Evolutionary conservation across 176 grass and related monocot genomes (phyloP), one percentile per base, ranked within the genome.

Genomic region (Phragmites australis): DNA sequence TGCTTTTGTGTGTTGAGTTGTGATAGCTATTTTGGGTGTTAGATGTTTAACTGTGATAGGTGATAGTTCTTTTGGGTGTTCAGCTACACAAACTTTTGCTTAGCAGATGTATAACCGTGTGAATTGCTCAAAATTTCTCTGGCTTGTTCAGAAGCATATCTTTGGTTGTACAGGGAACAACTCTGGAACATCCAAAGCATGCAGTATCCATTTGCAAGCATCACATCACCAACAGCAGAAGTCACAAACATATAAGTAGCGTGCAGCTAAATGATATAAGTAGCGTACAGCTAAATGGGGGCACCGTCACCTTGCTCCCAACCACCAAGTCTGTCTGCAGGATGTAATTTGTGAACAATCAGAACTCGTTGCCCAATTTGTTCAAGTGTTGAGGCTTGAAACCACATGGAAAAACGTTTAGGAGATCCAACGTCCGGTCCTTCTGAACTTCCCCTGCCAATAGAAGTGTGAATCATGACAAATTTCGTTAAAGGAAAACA

Each of bases 291-390:
- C 56, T 80, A 77, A 29, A 54, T 27, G 15, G n/a, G 1, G 10
- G 27, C n/a, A 19, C 17, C 26, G 11, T 44, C 40, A 56, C 47
- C 65, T 87, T 23, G 53, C 6, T 97, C 89, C 94, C 91, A 97
- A 21, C 84, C 85, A 27, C 91, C 89, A 22, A 97, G 85, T 65
- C 87, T 91, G 30, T 70, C 82, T 23, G 32, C 60, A 4, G 89
- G 87, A 57, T 92, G 9, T 97, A 97, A 15, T 88, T 97, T 6
- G 89, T 94, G 60, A 88, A 97, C 47, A 94, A 39, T 19, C 77
- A 59, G 79, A 97, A 94, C 65, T 88, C 87, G 40, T 94, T 97
- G 44, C 94, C 94, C 18, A 97, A 76, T 43, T 97, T 94, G 75
- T 97, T 97, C 1, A 79, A 83, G 67, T 97, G 94, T 31, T 45